Percentiles rank a stretch among this genome's conserved stretches.
Evolutionary conservation across 305 asterid species (phyloP).

Genomic region (Stenogyne calaminthoides): DNA sequence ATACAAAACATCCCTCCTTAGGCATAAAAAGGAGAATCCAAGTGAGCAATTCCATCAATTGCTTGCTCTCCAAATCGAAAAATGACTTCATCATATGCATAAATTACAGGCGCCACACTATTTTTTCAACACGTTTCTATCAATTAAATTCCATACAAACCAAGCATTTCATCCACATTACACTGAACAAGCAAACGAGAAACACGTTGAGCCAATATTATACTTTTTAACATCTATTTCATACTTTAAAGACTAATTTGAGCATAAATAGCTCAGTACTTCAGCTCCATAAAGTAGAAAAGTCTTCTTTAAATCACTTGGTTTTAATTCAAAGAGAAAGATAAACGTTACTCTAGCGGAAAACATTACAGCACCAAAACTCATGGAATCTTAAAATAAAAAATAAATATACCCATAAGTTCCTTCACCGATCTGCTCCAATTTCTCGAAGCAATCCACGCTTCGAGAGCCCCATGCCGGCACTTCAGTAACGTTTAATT

Average conservation of each 20-base stretch:
- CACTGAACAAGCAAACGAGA: background rate
- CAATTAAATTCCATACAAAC: background rate
- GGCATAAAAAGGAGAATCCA: conserved; percentile 1
- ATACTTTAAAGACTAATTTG: background rate
- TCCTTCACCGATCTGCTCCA: conserved; percentile 98
- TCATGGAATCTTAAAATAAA: background rate
- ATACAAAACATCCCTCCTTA: conserved; percentile 19
- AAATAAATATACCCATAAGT: conserved; percentile 69
- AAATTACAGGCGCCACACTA: background rate
- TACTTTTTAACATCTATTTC: background rate
- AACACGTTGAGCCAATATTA: background rate
- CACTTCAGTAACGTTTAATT: conserved; percentile 64
- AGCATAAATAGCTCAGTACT: conserved; percentile 3
- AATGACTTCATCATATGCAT: background rate
- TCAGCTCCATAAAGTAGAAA: conserved; percentile 1
- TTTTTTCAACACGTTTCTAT: background rate
- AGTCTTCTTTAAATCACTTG: background rate
- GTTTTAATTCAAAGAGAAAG: background rate
- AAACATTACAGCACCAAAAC: background rate
- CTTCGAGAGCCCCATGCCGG: conserved; percentile 89
- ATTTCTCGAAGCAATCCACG: conserved; percentile 89
- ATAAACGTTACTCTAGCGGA: background rate
- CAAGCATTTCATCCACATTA: conserved; percentile 12
- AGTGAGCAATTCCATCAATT: background rate
- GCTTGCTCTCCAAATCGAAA: background rate